Evolutionary conservation across 768 basidiomycete species (phyloP), one percentile per base, ranked within the genome.

Genomic region (Phallus indusiatus): DNA sequence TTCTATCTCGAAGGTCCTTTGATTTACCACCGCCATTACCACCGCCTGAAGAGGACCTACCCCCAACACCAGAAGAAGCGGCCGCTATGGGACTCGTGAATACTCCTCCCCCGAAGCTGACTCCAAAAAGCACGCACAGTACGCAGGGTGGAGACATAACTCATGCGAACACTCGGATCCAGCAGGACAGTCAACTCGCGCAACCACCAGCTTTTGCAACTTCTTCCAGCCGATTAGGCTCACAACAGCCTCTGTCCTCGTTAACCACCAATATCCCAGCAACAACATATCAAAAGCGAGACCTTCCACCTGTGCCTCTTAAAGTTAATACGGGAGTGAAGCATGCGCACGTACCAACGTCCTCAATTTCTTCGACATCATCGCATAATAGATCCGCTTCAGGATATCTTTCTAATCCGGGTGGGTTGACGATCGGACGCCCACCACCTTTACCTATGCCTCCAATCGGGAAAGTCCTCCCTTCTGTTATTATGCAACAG

Each of bases 401-500:
- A n/a, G 42, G 42, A 14, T n/a, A 42, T 42, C n/a, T n/a, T 10
- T 42, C 42, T 10, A n/a, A 14, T n/a, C 42, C 42, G 4, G n/a
- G 2, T 42, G 2, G 5, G 42, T 42, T n/a, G 12, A 14, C 42
- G 12, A 42, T n/a, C 42, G n/a, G 12, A 42, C 42, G 42, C 4
- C 42, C 42, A 7, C 53, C 53, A 2, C 57, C 57, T 22, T 20
- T 53, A n/a, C 57, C 50, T 3, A 47, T 53, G 5, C 57, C 50
- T 47, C 57, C 57, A 5, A 36, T 16, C 3, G 57, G 57, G n/a
- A 59, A 59, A 50, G 28, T 59, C n/a, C 57, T 59, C 8, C 57
- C 57, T 20, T 59, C 57, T 11, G 7, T 59, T 8, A 51, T 59
- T 17, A 34, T 34, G 17, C 24, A 21, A 6, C 57, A 53, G 35